Conservation (phyloP, 2,329 filamentous ascomycete genomes). For the Stylonectria norvegica region DNA sequence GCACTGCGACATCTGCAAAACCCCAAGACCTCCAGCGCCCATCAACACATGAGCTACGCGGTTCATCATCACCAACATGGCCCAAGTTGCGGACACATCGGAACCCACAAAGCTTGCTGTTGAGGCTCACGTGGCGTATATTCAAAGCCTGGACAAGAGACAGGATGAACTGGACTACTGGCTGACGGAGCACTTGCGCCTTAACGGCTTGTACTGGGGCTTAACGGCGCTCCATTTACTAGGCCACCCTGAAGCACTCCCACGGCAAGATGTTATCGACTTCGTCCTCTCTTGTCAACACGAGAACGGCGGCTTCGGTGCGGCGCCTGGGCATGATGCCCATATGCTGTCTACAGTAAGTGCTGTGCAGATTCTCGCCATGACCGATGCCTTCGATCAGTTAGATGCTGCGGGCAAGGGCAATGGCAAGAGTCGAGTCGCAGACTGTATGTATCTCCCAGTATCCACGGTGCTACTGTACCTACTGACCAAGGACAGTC, state of each 20-base stretch:
- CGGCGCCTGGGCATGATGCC: slow-evolving; percentile 88
- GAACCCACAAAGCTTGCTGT: slow-evolving; percentile 46
- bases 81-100: slow-evolving; percentile 24
- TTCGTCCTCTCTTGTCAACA: slow-evolving; percentile 96
- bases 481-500: slow-evolving; percentile 44
- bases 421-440: slow-evolving; percentile 70
- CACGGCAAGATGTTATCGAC: slow-evolving; percentile 75
- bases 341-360: slow-evolving; percentile 97
- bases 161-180: slow-evolving; percentile 97
- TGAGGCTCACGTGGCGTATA: slow-evolving; percentile 78
- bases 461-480: slow-evolving; percentile 11
- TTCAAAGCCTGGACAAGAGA: slow-evolving; percentile 85
- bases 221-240: slow-evolving; percentile 84
- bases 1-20: too few relatives aligned
- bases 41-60: too few relatives aligned
- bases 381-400: slow-evolving; percentile 78
- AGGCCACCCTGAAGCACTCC: slow-evolving; percentile 74
- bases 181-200: slow-evolving; percentile 91
- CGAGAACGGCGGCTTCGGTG: slow-evolving; percentile 85
- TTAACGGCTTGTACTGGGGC: slow-evolving; percentile 97
- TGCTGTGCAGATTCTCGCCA: slow-evolving; percentile 88
- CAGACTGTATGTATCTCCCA: slow-evolving; percentile 62
- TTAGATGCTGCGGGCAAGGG: slow-evolving; percentile 66
- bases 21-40: too few relatives aligned
- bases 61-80: slow-evolving; percentile 28